Percentiles rank a stretch among this genome's conserved stretches.
Conservation (phyloP, 75 land plant species). For the Selaginella tamariscina region DNA sequence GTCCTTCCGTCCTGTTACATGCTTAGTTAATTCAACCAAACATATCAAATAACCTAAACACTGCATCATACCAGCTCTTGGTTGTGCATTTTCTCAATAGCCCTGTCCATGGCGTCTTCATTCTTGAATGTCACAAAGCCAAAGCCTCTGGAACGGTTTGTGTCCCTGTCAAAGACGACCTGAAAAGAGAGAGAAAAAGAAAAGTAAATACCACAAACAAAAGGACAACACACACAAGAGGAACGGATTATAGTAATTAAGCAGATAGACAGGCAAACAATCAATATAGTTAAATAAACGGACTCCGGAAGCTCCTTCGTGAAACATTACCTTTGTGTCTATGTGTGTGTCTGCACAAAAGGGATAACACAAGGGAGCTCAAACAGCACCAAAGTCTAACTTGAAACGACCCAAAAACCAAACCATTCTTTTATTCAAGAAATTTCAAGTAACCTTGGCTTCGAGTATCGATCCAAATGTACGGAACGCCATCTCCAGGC, state of each 20-base stretch:
- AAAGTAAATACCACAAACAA: not conserved
- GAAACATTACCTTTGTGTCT: not conserved
- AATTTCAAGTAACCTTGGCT: slow-evolving; percentile 2
- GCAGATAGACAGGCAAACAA: not conserved
- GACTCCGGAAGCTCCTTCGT: too few relatives aligned
- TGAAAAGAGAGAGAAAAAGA: not conserved
- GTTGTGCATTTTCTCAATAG: slow-evolving; percentile 72
- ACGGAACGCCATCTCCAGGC: slow-evolving; percentile 7
- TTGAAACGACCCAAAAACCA: not conserved
- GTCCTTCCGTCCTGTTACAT: not conserved
- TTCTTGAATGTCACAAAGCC: slow-evolving; percentile 78
- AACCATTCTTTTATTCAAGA: not conserved
- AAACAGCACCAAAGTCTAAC: not conserved
- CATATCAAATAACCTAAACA: too few relatives aligned
- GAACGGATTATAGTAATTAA: not conserved
- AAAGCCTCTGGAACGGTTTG: slow-evolving; percentile 62
- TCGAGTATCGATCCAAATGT: not conserved
- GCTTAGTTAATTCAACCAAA: too few relatives aligned
- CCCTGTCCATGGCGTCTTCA: slow-evolving; percentile 58
- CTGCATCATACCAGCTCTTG: slow-evolving; percentile 77
- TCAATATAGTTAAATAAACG: too few relatives aligned
- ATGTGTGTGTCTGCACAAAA: not conserved
- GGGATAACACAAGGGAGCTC: not conserved
- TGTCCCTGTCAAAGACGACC: not conserved
- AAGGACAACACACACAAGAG: not conserved